A percentile compares a stretch with the other conserved stretches of the same genome.
Evolutionary conservation across 2,329 filamentous ascomycete genomes (phyloP).

Genomic region (Colletotrichum endophyticum): DNA sequence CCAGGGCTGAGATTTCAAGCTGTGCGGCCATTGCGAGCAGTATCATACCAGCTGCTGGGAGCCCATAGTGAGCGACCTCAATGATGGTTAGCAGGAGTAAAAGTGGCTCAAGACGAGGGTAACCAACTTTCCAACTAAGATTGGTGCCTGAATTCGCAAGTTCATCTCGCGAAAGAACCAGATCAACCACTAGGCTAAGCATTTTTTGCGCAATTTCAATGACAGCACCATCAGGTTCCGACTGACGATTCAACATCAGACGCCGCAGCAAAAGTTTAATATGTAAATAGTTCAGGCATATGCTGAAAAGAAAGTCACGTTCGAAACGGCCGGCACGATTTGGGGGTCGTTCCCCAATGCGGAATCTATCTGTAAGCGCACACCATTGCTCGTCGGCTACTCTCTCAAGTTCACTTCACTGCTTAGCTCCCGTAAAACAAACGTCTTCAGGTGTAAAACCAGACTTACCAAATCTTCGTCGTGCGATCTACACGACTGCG

Average conservation of each 20-base stretch:
- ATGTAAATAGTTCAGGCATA: background rate
- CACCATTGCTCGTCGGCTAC: background rate
- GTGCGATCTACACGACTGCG: background rate
- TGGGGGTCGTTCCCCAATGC: background rate
- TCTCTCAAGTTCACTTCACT: background rate
- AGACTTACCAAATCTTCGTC: background rate
- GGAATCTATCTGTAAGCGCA: background rate
- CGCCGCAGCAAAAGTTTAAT: background rate
- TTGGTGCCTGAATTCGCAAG: background rate
- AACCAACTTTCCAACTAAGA: background rate
- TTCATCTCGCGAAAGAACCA: background rate
- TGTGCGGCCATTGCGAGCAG: background rate
- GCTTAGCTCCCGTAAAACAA: background rate
- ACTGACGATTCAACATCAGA: background rate
- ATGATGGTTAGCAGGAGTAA: background rate
- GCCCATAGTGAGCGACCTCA: background rate
- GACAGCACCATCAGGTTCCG: background rate
- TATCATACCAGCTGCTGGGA: background rate
- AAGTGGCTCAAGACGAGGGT: background rate
- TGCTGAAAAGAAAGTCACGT: background rate
- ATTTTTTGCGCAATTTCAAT: background rate
- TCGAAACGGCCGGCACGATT: background rate
- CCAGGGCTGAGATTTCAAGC: too few species aligned
- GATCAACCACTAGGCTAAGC: background rate
- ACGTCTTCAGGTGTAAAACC: background rate